phyloP scores from a whole-genome alignment of 495 filamentous ascomycete species.

The Xylaria castorea region DNA sequence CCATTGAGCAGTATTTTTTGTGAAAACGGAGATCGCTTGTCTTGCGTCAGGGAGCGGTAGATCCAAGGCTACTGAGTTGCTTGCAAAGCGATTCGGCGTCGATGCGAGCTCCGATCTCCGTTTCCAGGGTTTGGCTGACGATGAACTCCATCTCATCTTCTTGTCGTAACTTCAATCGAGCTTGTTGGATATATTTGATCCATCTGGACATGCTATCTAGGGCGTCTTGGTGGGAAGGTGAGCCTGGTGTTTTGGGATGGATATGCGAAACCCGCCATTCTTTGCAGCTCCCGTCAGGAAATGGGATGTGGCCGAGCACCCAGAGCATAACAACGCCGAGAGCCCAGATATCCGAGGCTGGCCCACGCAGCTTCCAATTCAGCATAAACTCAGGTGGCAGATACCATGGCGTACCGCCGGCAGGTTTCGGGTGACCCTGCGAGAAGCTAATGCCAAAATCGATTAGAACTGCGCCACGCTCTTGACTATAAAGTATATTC shows the following conservation, averaged over 20 bases:
- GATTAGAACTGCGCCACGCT: slow-evolving; percentile 2
- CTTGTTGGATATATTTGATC: not conserved
- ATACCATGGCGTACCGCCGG: slow-evolving; percentile 9
- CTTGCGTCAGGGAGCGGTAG: not conserved
- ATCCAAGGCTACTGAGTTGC: not conserved
- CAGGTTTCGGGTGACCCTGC: not conserved
- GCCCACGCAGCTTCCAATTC: not conserved
- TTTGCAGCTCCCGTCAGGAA: not conserved
- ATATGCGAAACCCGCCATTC: not conserved
- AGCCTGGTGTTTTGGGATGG: not conserved
- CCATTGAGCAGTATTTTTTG: too few species aligned
- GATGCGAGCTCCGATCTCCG: not conserved
- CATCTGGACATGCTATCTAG: not conserved
- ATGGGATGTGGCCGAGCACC: not conserved
- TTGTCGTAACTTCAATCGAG: not conserved
- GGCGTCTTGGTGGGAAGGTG: not conserved
- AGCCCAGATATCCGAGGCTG: slow-evolving; percentile 12
- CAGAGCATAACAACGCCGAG: not conserved
- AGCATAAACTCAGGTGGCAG: not conserved
- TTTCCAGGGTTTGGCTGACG: not conserved
- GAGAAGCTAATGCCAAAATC: not conserved
- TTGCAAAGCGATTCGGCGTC: not conserved
- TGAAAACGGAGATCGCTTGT: not conserved
- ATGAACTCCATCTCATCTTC: not conserved
- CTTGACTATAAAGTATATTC: slow-evolving; percentile 5